Percentiles rank a stretch among this genome's conserved stretches.
Conservation (phyloP, 1,284 basidiomycete genomes). For the Moesziomyces antarcticus region DNA sequence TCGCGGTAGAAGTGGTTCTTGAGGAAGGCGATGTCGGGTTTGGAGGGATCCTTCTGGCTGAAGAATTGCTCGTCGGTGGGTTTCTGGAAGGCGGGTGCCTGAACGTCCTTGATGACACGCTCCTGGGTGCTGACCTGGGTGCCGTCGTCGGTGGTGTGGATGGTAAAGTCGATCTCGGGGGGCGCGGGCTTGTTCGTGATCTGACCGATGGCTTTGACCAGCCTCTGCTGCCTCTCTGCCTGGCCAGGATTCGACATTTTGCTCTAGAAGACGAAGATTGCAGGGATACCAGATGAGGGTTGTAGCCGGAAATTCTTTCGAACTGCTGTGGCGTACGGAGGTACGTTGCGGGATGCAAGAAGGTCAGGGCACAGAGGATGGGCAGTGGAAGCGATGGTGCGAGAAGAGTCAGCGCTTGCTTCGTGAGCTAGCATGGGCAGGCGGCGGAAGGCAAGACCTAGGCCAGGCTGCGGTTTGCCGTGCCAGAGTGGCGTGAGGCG, state of each 20-base stretch:
- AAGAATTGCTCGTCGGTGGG: constrained; percentile 91
- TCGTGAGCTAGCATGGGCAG: no score
- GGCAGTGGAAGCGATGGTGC: no score
- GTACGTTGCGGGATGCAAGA: no score
- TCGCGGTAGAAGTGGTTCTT: constrained; percentile 99
- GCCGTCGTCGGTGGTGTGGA: constrained; percentile 69
- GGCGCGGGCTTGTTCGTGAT: constrained; percentile 60
- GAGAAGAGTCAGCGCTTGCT: no score
- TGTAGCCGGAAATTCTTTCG: no score
- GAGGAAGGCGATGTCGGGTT: constrained; percentile 83
- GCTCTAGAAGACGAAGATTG: background rate
- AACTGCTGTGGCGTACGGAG: no score
- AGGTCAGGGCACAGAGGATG: background rate
- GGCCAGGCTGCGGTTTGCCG: no score
- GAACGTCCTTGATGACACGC: constrained; percentile 69
- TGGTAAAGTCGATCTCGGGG: constrained; percentile 69
- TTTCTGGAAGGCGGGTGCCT: constrained; percentile 80
- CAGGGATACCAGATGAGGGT: no score
- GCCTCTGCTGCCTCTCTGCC: constrained; percentile 47
- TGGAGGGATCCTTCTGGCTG: constrained; percentile 62
- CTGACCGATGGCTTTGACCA: constrained; percentile 60
- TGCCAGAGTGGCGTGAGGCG: no score
- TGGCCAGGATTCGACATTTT: constrained; percentile 23
- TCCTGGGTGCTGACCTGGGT: constrained; percentile 69
- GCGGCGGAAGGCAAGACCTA: no score